phyloP scores from a whole-genome alignment of 208 protist genomes.

The Leishmania aethiopica region DNA sequence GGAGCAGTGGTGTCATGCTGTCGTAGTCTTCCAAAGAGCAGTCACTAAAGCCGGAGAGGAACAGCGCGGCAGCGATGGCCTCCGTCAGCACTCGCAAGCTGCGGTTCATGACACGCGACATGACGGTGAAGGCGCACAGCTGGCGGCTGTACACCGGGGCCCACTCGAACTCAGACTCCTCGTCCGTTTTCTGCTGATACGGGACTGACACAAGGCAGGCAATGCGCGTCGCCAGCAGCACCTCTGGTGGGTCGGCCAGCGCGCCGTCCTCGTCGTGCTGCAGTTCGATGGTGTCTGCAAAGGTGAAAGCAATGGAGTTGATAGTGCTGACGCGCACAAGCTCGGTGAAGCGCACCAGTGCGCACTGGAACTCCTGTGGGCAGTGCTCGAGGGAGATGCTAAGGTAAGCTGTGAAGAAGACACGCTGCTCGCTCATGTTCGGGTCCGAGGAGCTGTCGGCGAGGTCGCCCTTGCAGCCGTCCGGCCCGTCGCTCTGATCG shows the following conservation, averaged over 20 bases:
- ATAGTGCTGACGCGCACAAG: conserved; percentile 68
- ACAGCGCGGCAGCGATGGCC: conserved; percentile 75
- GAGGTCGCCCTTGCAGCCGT: conserved; percentile 11
- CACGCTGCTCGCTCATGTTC: conserved; percentile 15
- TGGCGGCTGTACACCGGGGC: conserved; percentile 88
- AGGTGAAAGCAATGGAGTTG: conserved; percentile 53
- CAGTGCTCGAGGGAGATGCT: conserved; percentile 52
- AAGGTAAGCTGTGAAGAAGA: conserved; percentile 58
- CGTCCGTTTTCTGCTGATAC: conserved; percentile 42
- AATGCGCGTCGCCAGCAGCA: conserved; percentile 79
- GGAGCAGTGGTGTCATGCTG: conserved; percentile 51
- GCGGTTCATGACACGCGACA: conserved; percentile 76
- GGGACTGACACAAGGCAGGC: conserved; percentile 73
- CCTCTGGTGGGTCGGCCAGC: conserved; percentile 38
- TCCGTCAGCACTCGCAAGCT: conserved; percentile 83
- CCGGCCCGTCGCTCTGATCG: conserved; percentile 13
- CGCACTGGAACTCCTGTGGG: conserved; percentile 64
- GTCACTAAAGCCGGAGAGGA: conserved; percentile 64
- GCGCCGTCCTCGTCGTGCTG: conserved; percentile 6
- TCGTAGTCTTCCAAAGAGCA: conserved; percentile 63
- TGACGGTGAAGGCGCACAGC: conserved; percentile 82
- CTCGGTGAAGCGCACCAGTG: conserved; percentile 76
- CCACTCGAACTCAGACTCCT: conserved; percentile 60
- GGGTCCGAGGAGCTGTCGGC: conserved; percentile 10
- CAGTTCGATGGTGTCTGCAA: conserved; percentile 24